Evolutionary conservation across 805 yeast genomes (phyloP).

Genomic region (Wickerhamomyces strasburgensis): DNA sequence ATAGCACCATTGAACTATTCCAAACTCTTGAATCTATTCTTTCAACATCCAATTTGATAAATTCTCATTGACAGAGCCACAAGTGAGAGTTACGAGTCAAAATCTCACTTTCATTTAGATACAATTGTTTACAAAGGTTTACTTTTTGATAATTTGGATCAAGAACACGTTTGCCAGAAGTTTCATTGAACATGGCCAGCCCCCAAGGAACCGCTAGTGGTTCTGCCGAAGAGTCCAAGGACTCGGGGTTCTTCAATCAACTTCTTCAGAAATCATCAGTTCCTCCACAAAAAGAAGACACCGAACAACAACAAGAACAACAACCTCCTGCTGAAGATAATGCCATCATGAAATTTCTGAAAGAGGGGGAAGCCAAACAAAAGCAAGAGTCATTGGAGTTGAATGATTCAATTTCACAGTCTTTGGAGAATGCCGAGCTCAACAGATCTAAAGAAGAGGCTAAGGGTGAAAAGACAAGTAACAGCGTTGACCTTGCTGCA

Average conservation of each 20-base stretch:
- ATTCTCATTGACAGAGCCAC: neutral
- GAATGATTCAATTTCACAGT: conserved; percentile 1
- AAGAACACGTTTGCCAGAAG: no score
- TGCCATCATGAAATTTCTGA: conserved; percentile 22
- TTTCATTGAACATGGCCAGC: no score
- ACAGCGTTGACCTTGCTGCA: conserved; percentile 10
- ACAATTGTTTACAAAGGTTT: neutral
- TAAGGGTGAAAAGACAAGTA: conserved; percentile 6
- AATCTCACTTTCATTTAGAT: neutral
- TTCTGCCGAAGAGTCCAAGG: neutral
- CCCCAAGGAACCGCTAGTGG: no score
- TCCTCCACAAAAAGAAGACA: neutral
- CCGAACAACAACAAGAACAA: conserved; percentile 1
- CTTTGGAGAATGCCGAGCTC: conserved; percentile 2
- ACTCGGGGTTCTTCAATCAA: neutral
- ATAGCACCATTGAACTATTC: no score
- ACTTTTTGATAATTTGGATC: no score
- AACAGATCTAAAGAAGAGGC: conserved; percentile 5
- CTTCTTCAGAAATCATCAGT: neutral
- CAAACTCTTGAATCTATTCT: neutral
- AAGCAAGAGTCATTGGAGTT: conserved; percentile 18
- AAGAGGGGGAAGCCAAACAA: conserved; percentile 24
- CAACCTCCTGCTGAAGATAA: conserved; percentile 12
- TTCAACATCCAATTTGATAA: neutral
- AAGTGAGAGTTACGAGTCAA: neutral